A percentile compares a stretch with the other conserved stretches of the same genome.
These are phyloP conservation scores for Neoboletus magnificus DNA, from an alignment of 768 basidiomycete species.

Conservation along the genomic window DNA sequence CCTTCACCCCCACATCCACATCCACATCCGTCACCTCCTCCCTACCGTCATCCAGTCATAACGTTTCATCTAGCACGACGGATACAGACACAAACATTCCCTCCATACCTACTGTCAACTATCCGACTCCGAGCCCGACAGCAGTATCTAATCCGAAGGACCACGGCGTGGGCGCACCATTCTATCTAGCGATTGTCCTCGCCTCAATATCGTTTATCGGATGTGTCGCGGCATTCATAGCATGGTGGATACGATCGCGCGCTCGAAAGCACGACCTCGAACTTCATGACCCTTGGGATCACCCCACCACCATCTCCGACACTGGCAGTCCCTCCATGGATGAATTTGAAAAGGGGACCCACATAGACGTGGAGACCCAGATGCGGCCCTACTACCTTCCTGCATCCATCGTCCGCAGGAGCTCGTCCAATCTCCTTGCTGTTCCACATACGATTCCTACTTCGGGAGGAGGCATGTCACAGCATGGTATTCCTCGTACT, in stretches of 20 bases:
- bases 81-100: constrained; percentile 21
- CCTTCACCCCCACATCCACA: constrained; percentile 4
- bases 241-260: constrained; percentile 47
- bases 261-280: constrained; percentile 36
- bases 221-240: constrained; percentile 44
- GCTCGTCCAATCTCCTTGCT: constrained; percentile 17
- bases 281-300: constrained; percentile 33
- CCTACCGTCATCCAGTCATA: constrained; percentile 3
- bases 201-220: constrained; percentile 46
- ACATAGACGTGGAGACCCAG: constrained; percentile 14
- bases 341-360: background rate
- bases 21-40: background rate
- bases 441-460: constrained; percentile 15
- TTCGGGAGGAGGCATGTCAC: background rate
- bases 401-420: constrained; percentile 18
- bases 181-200: constrained; percentile 51
- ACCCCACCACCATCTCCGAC: constrained; percentile 17
- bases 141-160: constrained; percentile 17
- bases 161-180: constrained; percentile 34
- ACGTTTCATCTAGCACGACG: constrained; percentile 3
- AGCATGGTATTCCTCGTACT: background rate
- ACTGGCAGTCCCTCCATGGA: background rate
- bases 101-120: constrained; percentile 22
- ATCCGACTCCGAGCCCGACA: constrained; percentile 24
- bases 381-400: constrained; percentile 23